Evolutionary conservation across 345 rosid genomes (phyloP), one percentile per base, ranked within the genome.

Genomic region (Corchorus capsularis): DNA sequence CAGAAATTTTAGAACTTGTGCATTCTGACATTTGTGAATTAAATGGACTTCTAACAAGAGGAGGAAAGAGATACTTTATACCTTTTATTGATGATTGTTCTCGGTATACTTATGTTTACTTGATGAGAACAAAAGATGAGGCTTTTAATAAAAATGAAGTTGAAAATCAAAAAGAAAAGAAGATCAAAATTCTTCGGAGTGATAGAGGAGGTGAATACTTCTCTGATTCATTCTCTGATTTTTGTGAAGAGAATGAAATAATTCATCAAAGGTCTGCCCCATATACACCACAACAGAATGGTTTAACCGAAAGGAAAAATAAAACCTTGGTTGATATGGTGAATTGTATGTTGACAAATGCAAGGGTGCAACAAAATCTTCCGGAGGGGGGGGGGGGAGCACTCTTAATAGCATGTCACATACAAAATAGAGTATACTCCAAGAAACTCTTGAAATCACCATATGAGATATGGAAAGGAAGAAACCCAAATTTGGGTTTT

Each of bases 11-110:
- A 34, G 45, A 63, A 63, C 43, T 63, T 32, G 16, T 63, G 2
- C 68, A 63, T 63, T 11, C 6, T 63, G n/a, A 63, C 10, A 34
- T 63, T 35, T 63, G 68, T 63, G 45, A 63, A 63, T 63, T 63
- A 39, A 35, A 63, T 63, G 47, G 46, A 27, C 3, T 9, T 1
- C 15, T 63, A 63, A 63, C 46, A 0, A 63, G 47, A 14, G 46
- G 46, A 11, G 19, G 19, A 7, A 37, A 63, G 2, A 34, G 47
- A 57, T 63, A 63, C 6, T 63, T 63, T 14, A 63, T 63, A 4
- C 37, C 45, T 34, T 63, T 63, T 1, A 27, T 27, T 27, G 27
- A 63, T 63, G 67, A 63, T 22, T 34, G 15, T 32, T 63, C 67
- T 4, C 5, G 67, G 0, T 34, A 32, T 27, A 63, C 16, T 27